A percentile compares a stretch with the other conserved stretches of the same genome.
phyloP scores from a whole-genome alignment of 495 filamentous ascomycete species.

The Penicillium subrubescens region DNA sequence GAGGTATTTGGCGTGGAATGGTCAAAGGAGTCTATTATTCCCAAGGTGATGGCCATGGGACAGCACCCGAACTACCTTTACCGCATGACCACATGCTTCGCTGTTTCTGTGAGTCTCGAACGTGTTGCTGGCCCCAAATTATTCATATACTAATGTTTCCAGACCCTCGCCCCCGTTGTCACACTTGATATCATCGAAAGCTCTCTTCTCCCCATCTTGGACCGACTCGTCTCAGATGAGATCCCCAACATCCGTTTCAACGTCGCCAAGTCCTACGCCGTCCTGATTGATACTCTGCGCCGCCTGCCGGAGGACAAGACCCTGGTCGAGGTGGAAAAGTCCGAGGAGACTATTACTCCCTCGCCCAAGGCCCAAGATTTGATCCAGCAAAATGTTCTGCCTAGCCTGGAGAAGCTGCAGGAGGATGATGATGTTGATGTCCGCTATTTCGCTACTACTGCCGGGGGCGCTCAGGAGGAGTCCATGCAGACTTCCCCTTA shows the following conservation, averaged over 20 bases:
- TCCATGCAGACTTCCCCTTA: constrained; percentile 54
- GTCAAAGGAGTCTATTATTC: constrained; percentile 96
- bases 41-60: constrained; percentile 98
- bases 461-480: constrained; percentile 53
- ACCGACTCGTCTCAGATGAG: constrained; percentile 86
- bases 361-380: constrained; percentile 77
- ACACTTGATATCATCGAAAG: constrained; percentile 88
- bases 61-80: constrained; percentile 98
- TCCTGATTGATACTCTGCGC: constrained; percentile 85
- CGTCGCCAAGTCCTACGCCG: constrained; percentile 93
- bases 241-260: constrained; percentile 99
- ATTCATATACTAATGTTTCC: constrained; percentile 31
- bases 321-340: constrained; percentile 79
- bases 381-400: constrained; percentile 84
- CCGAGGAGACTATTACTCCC: constrained; percentile 59
- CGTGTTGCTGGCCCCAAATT: not conserved
- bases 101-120: constrained; percentile 77
- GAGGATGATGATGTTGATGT: constrained; percentile 98
- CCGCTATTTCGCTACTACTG: constrained; percentile 86
- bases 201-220: constrained; percentile 93
- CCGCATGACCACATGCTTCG: constrained; percentile 98
- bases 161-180: constrained; percentile 94
- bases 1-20: constrained; percentile 98
- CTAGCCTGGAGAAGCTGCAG: constrained; percentile 90
- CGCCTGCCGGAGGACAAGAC: constrained; percentile 88